phyloP scores from a whole-genome alignment of 169 alveolate species.

The Theileria annulata region DNA sequence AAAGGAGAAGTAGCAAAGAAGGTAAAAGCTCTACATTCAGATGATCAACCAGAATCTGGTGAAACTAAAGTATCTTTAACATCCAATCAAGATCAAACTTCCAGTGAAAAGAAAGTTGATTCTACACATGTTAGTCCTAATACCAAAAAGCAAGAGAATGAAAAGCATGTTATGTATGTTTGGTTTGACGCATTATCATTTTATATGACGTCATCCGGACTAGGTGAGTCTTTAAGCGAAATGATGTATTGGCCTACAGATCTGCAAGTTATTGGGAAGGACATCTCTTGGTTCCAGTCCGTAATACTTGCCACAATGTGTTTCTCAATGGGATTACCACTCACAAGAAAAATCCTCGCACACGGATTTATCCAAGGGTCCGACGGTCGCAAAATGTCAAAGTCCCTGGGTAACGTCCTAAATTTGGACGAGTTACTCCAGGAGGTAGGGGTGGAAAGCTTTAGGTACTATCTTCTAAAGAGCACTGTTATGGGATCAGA shows the following conservation, averaged over 20 bases:
- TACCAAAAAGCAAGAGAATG: constrained; percentile 77
- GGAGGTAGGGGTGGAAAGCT: constrained; percentile 70
- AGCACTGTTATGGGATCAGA: constrained; percentile 78
- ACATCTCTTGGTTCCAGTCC: constrained; percentile 91
- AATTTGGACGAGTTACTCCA: constrained; percentile 79
- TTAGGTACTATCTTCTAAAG: constrained; percentile 77
- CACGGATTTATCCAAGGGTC: constrained; percentile 92
- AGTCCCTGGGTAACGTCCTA: constrained; percentile 86
- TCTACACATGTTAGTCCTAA: constrained; percentile 81
- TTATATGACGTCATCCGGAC: constrained; percentile 73
- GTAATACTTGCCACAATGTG: constrained; percentile 90
- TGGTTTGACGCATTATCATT: constrained; percentile 93
- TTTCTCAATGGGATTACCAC: constrained; percentile 76
- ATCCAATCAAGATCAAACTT: constrained; percentile 66
- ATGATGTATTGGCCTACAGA: constrained; percentile 75
- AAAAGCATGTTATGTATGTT: constrained; percentile 91
- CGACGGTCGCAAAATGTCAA: constrained; percentile 93
- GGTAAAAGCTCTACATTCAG: constrained; percentile 84
- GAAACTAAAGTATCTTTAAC: constrained; percentile 73
- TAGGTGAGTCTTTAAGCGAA: constrained; percentile 4
- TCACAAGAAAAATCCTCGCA: constrained; percentile 86
- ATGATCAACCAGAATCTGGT: constrained; percentile 27
- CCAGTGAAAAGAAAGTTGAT: constrained; percentile 67
- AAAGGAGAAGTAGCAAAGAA: constrained; percentile 81
- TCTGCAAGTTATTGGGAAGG: constrained; percentile 84